phyloP scores from a whole-genome alignment of 2,329 filamentous ascomycete genomes.

The Celoporthe dispersa region DNA sequence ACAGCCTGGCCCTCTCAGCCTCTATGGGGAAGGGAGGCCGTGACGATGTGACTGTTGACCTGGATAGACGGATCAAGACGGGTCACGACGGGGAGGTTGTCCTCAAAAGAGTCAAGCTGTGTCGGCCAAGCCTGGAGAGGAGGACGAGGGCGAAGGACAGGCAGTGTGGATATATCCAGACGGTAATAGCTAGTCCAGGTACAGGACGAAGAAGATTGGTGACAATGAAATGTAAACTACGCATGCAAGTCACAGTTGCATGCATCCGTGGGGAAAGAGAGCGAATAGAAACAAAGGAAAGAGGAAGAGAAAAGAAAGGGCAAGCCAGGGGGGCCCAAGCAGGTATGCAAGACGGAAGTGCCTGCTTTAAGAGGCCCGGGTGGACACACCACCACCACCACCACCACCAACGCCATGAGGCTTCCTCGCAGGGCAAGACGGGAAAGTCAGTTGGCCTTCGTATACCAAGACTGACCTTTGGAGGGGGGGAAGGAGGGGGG shows the following conservation, averaged over 20 bases:
- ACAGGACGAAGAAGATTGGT: constrained; percentile 10
- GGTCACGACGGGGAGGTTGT: neutral
- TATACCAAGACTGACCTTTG: constrained; percentile 8
- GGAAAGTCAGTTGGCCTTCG: constrained; percentile 3
- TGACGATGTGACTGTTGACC: neutral
- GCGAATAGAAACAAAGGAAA: constrained; percentile 25
- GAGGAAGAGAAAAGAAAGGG: constrained; percentile 8
- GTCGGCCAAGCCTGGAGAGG: neutral
- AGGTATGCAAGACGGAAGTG: constrained; percentile 12
- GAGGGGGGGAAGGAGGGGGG: too few species aligned
- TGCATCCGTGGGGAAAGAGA: constrained; percentile 17
- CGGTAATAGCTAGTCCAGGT: constrained; percentile 23
- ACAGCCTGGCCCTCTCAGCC: neutral
- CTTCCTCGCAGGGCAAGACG: constrained; percentile 18
- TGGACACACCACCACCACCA: constrained; percentile 14
- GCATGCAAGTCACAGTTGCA: constrained; percentile 26
- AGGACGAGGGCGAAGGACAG: neutral
- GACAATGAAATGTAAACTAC: constrained; percentile 18
- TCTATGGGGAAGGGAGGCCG: neutral
- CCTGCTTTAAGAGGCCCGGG: constrained; percentile 29
- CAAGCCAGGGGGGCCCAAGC: constrained; percentile 15
- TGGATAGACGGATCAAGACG: neutral
- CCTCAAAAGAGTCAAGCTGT: neutral
- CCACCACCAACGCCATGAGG: constrained; percentile 13
- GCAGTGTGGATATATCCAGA: constrained; percentile 9